Conservation (phyloP, 2,329 filamentous ascomycete genomes). For the Raffaelea deltoideospora region DNA sequence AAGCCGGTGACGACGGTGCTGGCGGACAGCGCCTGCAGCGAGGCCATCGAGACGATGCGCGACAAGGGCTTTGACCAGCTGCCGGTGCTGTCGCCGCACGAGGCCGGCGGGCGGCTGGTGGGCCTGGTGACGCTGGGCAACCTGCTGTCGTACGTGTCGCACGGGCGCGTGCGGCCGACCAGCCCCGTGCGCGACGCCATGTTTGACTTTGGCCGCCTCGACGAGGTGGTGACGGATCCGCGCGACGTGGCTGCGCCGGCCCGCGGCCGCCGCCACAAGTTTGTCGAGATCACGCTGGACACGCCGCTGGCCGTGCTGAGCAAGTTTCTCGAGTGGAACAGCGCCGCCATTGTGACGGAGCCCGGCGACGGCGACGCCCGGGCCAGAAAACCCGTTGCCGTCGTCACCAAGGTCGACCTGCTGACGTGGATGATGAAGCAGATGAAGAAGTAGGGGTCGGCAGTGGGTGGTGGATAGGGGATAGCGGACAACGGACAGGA, state of each 20-base stretch:
- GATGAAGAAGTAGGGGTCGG: conserved; percentile 22
- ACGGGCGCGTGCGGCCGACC: conserved; percentile 59
- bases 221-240: conserved; percentile 83
- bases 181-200: conserved; percentile 76
- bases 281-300: conserved; percentile 87
- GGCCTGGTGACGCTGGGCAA: conserved; percentile 93
- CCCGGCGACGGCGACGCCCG: conserved; percentile 33
- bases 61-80: conserved; percentile 98
- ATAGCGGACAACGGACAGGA: too few relatives aligned
- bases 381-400: conserved; percentile 62
- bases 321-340: conserved; percentile 97
- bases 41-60: conserved; percentile 94
- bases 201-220: conserved; percentile 84
- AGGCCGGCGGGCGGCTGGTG: conserved; percentile 61
- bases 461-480: too few relatives aligned
- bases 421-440: conserved; percentile 78
- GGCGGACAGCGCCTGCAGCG: conserved; percentile 55
- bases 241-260: conserved; percentile 31
- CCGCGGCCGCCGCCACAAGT: conserved; percentile 44
- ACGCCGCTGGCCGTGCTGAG: conserved; percentile 72
- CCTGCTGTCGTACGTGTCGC: conserved; percentile 76
- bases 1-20: conserved; percentile 86
- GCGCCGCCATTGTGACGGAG: conserved; percentile 86
- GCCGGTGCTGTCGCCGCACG: conserved; percentile 61
- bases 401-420: conserved; percentile 94